A percentile compares a stretch with the other conserved stretches of the same genome.
phyloP scores from a whole-genome alignment of 208 protist species.

The Leptomonas pyrrhocoris region DNA sequence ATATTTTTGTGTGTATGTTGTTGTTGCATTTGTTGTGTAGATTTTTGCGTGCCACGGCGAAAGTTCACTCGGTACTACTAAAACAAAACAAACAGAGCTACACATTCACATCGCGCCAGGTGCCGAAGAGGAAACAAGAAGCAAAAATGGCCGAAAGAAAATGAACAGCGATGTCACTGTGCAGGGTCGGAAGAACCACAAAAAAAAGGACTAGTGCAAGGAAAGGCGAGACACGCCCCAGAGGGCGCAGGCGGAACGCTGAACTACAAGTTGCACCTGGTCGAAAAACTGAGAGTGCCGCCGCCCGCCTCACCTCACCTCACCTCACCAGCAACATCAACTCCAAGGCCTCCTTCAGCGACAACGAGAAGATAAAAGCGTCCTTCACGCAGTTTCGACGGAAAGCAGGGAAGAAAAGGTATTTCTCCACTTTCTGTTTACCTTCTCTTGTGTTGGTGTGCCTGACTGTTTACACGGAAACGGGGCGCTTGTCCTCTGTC shows the following conservation, averaged over 20 bases:
- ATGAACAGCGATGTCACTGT: too few species aligned
- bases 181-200: too few species aligned
- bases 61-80: constrained; percentile 18
- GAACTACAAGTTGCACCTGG: too few species aligned
- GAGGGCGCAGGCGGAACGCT: too few species aligned
- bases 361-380: background rate
- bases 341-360: too few species aligned
- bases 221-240: too few species aligned
- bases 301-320: too few species aligned
- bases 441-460: background rate
- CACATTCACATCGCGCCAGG: background rate
- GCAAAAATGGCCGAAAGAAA: too few species aligned
- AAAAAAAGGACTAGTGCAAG: too few species aligned
- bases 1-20: background rate
- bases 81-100: background rate
- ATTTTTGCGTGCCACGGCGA: background rate
- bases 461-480: constrained; percentile 1
- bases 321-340: too few species aligned
- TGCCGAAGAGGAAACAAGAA: too few species aligned
- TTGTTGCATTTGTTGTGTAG: background rate
- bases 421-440: too few species aligned
- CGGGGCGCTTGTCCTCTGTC: constrained; percentile 87
- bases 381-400: background rate
- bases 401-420: background rate
- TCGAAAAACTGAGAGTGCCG: background rate